Percentiles rank a stretch among this genome's conserved stretches.
phyloP scores from a whole-genome alignment of 352 stramenopile species.

The Phytophthora macrochlamydospora region DNA sequence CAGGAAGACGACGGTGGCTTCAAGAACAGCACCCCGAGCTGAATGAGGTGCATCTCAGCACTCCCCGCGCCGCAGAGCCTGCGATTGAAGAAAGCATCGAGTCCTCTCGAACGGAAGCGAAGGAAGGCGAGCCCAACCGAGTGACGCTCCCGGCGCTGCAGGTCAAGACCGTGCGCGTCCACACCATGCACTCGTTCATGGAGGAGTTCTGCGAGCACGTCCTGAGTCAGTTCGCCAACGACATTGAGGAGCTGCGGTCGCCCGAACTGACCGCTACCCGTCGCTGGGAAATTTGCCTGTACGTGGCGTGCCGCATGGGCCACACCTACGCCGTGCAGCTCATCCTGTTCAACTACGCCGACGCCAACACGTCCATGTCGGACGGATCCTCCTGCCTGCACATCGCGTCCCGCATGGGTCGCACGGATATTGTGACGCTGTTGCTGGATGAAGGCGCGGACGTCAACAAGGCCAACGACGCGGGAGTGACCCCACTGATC shows the following conservation, averaged over 20 bases:
- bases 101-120: slow-evolving; percentile 11
- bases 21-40: slow-evolving; percentile 13
- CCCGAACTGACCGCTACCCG: slow-evolving; percentile 50
- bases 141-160: slow-evolving; percentile 50
- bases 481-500: slow-evolving; percentile 75
- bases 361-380: slow-evolving; percentile 59
- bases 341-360: slow-evolving; percentile 77
- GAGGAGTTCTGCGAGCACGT: slow-evolving; percentile 82
- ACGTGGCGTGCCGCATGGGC: slow-evolving; percentile 73
- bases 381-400: slow-evolving; percentile 77
- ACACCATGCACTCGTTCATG: slow-evolving; percentile 80
- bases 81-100: slow-evolving; percentile 13
- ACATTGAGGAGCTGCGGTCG: slow-evolving; percentile 62
- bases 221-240: slow-evolving; percentile 59
- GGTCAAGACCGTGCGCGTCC: slow-evolving; percentile 63
- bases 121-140: slow-evolving; percentile 6
- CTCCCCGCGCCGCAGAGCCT: slow-evolving; percentile 18
- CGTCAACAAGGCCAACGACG: slow-evolving; percentile 62
- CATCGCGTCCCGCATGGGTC: slow-evolving; percentile 75
- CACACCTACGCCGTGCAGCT: slow-evolving; percentile 77
- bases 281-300: slow-evolving; percentile 79
- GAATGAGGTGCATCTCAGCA: slow-evolving; percentile 22
- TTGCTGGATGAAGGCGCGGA: slow-evolving; percentile 71
- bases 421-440: slow-evolving; percentile 61
- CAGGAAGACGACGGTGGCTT: slow-evolving; percentile 16